Conservation (phyloP, 805 yeast species). For the Suhomyces tanzawaensis region DNA sequence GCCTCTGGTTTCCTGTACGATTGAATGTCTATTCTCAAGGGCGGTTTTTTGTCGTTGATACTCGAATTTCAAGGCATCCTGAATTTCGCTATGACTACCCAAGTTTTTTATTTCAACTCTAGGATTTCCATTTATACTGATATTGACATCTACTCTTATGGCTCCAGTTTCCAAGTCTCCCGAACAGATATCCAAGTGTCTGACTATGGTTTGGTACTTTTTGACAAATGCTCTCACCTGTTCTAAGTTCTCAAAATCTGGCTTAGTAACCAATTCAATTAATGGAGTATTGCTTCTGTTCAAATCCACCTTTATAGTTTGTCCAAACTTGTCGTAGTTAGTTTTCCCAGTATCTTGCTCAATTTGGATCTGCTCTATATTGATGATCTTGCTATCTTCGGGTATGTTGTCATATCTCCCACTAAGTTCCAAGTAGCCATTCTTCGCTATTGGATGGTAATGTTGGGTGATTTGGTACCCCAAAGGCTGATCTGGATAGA, state of each 20-base stretch:
- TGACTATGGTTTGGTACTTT: slow-evolving; percentile 71
- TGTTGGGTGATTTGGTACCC: slow-evolving; percentile 96
- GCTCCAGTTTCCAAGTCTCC: slow-evolving; percentile 96
- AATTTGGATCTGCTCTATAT: slow-evolving; percentile 78
- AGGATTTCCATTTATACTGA: slow-evolving; percentile 69
- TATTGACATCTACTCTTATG: slow-evolving; percentile 89
- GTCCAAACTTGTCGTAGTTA: slow-evolving; percentile 45
- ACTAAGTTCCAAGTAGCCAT: slow-evolving; percentile 56
- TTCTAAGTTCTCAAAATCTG: slow-evolving; percentile 68
- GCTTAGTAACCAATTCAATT: slow-evolving; percentile 87
- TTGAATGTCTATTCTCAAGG: slow-evolving; percentile 32
- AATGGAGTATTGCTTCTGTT: slow-evolving; percentile 85
- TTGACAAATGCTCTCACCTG: slow-evolving; percentile 78
- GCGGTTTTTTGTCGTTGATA: slow-evolving; percentile 62
- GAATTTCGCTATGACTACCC: slow-evolving; percentile 78
- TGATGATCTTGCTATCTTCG: slow-evolving; percentile 44
- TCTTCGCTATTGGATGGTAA: slow-evolving; percentile 70
- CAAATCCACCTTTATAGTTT: slow-evolving; percentile 58
- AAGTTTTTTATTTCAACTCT: slow-evolving; percentile 89
- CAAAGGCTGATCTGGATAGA: slow-evolving; percentile 93
- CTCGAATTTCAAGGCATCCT: slow-evolving; percentile 72
- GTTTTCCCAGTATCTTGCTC: slow-evolving; percentile 96
- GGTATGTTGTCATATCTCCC: slow-evolving; percentile 53
- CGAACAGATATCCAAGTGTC: slow-evolving; percentile 69
- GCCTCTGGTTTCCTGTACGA: slow-evolving; percentile 73